phyloP scores from a whole-genome alignment of 306 rosid genomes.

The Cicer arietinum region DNA sequence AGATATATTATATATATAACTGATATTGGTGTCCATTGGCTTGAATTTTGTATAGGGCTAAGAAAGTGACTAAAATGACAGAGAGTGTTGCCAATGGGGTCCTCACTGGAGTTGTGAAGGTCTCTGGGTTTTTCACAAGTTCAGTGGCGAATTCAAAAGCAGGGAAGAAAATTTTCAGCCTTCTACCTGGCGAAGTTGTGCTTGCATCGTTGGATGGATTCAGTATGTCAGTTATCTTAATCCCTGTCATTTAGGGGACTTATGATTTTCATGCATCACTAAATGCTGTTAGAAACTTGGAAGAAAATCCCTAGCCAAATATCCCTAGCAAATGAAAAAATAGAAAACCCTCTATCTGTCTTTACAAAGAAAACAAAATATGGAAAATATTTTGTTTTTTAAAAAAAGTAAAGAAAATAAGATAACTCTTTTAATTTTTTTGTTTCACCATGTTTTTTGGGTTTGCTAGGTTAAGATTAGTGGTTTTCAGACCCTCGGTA shows the following conservation, averaged over 20 bases:
- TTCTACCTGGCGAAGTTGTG: conserved; percentile 83
- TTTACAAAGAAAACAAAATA: background rate
- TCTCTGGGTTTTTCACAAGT: conserved; percentile 78
- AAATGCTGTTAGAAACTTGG: conserved; percentile 27
- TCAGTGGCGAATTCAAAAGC: conserved; percentile 72
- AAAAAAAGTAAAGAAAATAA: background rate
- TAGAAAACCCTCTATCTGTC: conserved; percentile 17
- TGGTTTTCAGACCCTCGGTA: background rate
- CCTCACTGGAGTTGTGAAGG: conserved; percentile 84
- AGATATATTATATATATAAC: background rate
- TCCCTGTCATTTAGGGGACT: conserved; percentile 4
- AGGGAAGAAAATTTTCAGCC: conserved; percentile 75
- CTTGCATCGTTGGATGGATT: conserved; percentile 97
- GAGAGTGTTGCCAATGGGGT: conserved; percentile 89
- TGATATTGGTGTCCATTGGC: conserved; percentile 31
- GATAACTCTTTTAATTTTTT: background rate
- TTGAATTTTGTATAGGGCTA: conserved; percentile 67
- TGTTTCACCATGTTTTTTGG: background rate
- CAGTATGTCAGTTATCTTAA: conserved; percentile 60
- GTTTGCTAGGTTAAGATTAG: background rate
- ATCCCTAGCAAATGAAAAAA: conserved; percentile 28
- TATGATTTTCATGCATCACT: background rate
- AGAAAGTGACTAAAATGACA: conserved; percentile 79
- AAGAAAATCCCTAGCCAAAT: background rate
- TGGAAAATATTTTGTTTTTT: background rate